phyloP scores from a whole-genome alignment of 2,329 filamentous ascomycete genomes.

The Ascochyta pisi region DNA sequence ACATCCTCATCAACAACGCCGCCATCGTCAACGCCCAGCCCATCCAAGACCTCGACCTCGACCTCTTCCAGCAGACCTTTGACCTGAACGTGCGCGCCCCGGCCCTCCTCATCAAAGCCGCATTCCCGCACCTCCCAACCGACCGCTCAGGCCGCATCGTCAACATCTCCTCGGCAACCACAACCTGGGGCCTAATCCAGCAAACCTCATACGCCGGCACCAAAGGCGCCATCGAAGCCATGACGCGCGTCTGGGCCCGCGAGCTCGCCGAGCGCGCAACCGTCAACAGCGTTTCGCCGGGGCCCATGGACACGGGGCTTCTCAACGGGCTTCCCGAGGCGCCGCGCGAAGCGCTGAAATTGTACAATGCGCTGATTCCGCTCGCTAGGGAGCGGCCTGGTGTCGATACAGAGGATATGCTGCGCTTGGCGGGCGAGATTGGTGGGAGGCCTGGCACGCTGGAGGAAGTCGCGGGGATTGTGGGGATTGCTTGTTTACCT shows the following conservation, averaged over 20 bases:
- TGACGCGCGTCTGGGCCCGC: conserved; percentile 67
- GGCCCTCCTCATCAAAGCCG: conserved; percentile 75
- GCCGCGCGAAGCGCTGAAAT: conserved; percentile 18
- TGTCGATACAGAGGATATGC: conserved; percentile 58
- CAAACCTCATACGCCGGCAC: conserved; percentile 68
- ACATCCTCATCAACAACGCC: conserved; percentile 80
- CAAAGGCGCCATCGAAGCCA: conserved; percentile 68
- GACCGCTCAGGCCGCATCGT: conserved; percentile 69
- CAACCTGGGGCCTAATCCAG: conserved; percentile 60
- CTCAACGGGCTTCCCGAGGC: conserved; percentile 20
- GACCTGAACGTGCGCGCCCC: conserved; percentile 26
- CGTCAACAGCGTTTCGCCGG: conserved; percentile 68
- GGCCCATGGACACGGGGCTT: conserved; percentile 58
- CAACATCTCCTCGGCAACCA: conserved; percentile 63
- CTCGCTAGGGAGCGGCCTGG: conserved; percentile 19
- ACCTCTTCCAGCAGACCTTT: conserved; percentile 21
- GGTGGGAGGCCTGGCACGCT: conserved; percentile 66
- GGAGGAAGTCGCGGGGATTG: conserved; percentile 73
- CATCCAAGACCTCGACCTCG: conserved; percentile 18
- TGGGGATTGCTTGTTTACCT: conserved; percentile 72
- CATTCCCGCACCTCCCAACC: conserved; percentile 68
- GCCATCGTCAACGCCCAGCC: conserved; percentile 26
- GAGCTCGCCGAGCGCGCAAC: conserved; percentile 65
- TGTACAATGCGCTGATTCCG: conserved; percentile 23
- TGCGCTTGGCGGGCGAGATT: conserved; percentile 60